These are phyloP conservation scores for Ananas comosus DNA, from an alignment of 176 grass and related monocot genomes.

Conservation along the genomic window DNA sequence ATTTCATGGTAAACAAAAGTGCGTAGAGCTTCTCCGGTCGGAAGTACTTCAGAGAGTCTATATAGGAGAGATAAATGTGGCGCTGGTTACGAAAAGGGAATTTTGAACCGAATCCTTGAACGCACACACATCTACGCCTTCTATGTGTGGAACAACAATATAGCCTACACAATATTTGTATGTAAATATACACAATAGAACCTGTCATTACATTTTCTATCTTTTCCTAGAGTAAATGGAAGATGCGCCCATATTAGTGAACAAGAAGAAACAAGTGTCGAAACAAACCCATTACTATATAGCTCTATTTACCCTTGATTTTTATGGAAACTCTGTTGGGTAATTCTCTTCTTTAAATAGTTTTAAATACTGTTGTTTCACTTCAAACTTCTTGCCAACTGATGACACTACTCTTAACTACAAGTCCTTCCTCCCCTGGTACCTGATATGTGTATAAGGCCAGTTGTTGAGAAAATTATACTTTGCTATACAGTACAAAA, in stretches of 20 bases:
- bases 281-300: conserved; percentile 7
- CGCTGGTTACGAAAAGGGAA: conserved; percentile 68
- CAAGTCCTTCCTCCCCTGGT: conserved; percentile 70
- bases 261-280: background rate
- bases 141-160: conserved; percentile 95
- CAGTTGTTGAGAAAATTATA: conserved; percentile 10
- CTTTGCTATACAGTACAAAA: conserved; percentile 8
- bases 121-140: no score
- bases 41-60: conserved; percentile 96
- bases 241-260: background rate
- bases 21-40: conserved; percentile 76
- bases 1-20: no score
- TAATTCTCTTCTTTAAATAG: conserved; percentile 66
- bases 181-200: background rate
- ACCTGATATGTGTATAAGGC: conserved; percentile 36
- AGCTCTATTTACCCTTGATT: conserved; percentile 59
- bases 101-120: conserved; percentile 85
- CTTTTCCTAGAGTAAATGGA: background rate
- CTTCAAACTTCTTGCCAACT: conserved; percentile 51
- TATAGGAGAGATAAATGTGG: conserved; percentile 79
- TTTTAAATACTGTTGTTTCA: conserved; percentile 50
- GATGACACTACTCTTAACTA: conserved; percentile 83
- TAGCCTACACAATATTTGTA: conserved; percentile 50
- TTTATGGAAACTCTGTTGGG: conserved; percentile 76
- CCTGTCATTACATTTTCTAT: no score